Evolutionary conservation across 805 yeast species (phyloP).

Genomic region (Kodamaea laetipori): DNA sequence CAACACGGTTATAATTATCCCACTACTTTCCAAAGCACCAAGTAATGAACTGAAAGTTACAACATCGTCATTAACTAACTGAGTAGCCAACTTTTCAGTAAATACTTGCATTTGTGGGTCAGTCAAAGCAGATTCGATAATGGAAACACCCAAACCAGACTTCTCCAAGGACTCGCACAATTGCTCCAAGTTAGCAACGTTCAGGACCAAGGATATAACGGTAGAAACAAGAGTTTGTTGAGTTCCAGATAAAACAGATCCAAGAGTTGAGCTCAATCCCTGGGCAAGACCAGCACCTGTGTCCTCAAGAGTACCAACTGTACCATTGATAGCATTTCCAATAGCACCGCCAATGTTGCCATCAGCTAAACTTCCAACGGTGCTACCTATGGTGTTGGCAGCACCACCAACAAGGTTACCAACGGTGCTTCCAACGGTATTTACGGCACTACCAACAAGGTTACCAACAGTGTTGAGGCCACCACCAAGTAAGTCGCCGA

Average conservation of each 20-base stretch:
- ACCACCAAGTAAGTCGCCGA: slow-evolving; percentile 6
- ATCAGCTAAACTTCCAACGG: slow-evolving; percentile 5
- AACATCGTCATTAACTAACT: slow-evolving; percentile 17
- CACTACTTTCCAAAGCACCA: slow-evolving; percentile 17
- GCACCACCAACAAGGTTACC: slow-evolving; percentile 5
- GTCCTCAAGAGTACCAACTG: slow-evolving; percentile 4
- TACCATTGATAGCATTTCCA: slow-evolving; percentile 10
- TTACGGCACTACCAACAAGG: background rate
- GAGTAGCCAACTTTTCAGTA: slow-evolving; percentile 20
- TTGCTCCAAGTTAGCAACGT: slow-evolving; percentile 20
- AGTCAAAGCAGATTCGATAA: slow-evolving; percentile 19
- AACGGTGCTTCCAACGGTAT: background rate
- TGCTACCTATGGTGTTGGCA: slow-evolving; percentile 6
- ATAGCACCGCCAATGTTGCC: slow-evolving; percentile 9
- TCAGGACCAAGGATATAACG: slow-evolving; percentile 22
- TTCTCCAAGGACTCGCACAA: slow-evolving; percentile 24
- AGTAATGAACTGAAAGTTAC: slow-evolving; percentile 16
- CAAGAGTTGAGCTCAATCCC: slow-evolving; percentile 4
- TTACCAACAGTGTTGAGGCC: background rate
- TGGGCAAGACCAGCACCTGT: slow-evolving; percentile 6
- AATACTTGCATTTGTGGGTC: slow-evolving; percentile 22
- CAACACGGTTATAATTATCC: slow-evolving; percentile 15
- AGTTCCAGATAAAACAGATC: slow-evolving; percentile 6
- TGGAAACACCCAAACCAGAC: slow-evolving; percentile 26
- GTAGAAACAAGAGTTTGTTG: slow-evolving; percentile 10